Evolutionary conservation across 2,329 filamentous ascomycete genomes (phyloP).

Genomic region (Fusarium buharicum): DNA sequence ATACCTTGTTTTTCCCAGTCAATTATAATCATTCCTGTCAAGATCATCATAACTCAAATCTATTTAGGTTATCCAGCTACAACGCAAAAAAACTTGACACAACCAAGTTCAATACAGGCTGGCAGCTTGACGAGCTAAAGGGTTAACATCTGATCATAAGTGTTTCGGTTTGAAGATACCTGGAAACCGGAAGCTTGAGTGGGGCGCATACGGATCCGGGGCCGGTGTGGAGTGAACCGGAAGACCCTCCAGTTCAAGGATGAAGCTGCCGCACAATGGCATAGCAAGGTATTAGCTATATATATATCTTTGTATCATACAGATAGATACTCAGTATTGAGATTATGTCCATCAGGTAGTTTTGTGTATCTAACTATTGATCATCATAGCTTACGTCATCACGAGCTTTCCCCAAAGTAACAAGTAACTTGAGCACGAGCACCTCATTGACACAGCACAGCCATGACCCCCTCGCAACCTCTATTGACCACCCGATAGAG

Average conservation of each 20-base stretch:
- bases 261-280: neutral
- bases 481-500: conserved; percentile 44
- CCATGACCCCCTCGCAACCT: conserved; percentile 17
- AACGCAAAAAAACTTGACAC: too few species aligned
- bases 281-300: neutral
- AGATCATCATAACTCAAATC: too few species aligned
- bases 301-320: neutral
- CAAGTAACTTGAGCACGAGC: conserved; percentile 29
- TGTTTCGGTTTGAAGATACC: neutral
- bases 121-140: too few species aligned
- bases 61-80: too few species aligned
- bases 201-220: conserved; percentile 4
- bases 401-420: conserved; percentile 30
- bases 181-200: neutral
- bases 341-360: neutral
- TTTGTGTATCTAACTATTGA: neutral
- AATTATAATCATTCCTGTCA: too few species aligned
- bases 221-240: conserved; percentile 5
- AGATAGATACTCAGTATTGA: neutral
- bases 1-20: too few species aligned
- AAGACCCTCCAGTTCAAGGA: neutral
- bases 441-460: conserved; percentile 10
- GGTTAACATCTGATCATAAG: too few species aligned
- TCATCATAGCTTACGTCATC: conserved; percentile 42
- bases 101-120: too few species aligned